Percentiles rank a stretch among this genome's conserved stretches.
Conservation (phyloP, 495 filamentous ascomycete species). For the Xylaria castorea region DNA sequence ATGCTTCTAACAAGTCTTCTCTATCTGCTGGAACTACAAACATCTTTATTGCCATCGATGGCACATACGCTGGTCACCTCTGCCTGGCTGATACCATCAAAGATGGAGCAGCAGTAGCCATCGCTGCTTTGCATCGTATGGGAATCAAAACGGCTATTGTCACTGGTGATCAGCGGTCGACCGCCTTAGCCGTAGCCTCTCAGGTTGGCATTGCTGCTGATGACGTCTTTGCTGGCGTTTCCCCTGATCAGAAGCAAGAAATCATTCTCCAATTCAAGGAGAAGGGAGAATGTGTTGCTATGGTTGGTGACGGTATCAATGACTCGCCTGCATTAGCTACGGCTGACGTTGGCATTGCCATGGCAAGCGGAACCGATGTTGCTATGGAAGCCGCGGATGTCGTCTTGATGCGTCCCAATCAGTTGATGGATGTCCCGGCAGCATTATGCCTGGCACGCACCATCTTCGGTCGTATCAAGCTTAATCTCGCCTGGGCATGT, state of each 20-base stretch:
- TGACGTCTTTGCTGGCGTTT: constrained; percentile 80
- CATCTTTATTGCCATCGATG: constrained; percentile 89
- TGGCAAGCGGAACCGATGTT: constrained; percentile 92
- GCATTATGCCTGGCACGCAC: constrained; percentile 79
- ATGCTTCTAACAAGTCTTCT: constrained; percentile 32
- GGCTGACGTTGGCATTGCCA: constrained; percentile 89
- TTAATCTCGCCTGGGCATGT: constrained; percentile 91
- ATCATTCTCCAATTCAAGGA: constrained; percentile 81
- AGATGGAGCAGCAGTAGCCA: constrained; percentile 78
- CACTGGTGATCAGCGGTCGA: constrained; percentile 86
- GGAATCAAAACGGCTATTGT: constrained; percentile 88
- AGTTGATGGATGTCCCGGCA: constrained; percentile 90
- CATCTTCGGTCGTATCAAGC: constrained; percentile 91
- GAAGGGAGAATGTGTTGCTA: constrained; percentile 78
- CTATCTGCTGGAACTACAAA: constrained; percentile 74
- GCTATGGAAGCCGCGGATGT: constrained; percentile 98
- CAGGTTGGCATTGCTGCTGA: constrained; percentile 79
- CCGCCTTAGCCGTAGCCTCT: constrained; percentile 80
- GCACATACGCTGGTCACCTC: constrained; percentile 77
- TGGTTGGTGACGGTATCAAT: constrained; percentile 99
- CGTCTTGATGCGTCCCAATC: constrained; percentile 90
- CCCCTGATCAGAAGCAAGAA: constrained; percentile 84
- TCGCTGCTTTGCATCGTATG: constrained; percentile 84
- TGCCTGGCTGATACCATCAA: constrained; percentile 91
- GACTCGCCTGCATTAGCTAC: constrained; percentile 96